These are phyloP conservation scores for Epichloe baconii DNA, from an alignment of 2,329 filamentous ascomycete species.

Conservation along the genomic window DNA sequence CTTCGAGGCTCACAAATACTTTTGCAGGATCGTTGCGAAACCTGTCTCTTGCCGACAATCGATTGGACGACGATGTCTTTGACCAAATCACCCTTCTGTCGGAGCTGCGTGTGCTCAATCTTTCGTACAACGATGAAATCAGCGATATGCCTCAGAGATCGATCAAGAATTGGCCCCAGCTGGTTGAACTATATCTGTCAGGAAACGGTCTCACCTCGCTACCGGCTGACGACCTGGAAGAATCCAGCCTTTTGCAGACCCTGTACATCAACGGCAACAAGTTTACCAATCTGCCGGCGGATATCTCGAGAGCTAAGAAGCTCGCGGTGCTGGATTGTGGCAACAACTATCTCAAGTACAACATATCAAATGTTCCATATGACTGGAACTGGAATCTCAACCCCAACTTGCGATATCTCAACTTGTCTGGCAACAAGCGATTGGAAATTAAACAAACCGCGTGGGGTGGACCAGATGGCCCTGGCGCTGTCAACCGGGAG, in stretches of 20 bases:
- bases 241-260: slow-evolving; percentile 73
- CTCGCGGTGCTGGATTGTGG: slow-evolving; percentile 86
- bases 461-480: slow-evolving; percentile 31
- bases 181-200: slow-evolving; percentile 86
- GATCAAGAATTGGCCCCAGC: slow-evolving; percentile 77
- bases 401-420: slow-evolving; percentile 84
- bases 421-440: slow-evolving; percentile 91
- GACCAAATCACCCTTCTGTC: slow-evolving; percentile 73
- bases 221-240: slow-evolving; percentile 86
- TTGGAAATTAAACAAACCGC: slow-evolving; percentile 69
- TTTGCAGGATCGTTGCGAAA: slow-evolving; percentile 79
- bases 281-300: slow-evolving; percentile 90
- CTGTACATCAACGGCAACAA: slow-evolving; percentile 96
- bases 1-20: slow-evolving; percentile 66
- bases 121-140: slow-evolving; percentile 82
- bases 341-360: slow-evolving; percentile 93
- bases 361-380: slow-evolving; percentile 96
- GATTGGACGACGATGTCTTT: slow-evolving; percentile 88
- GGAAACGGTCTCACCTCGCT: slow-evolving; percentile 87
- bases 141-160: slow-evolving; percentile 84
- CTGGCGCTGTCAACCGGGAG: slow-evolving; percentile 44
- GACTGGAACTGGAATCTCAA: slow-evolving; percentile 99
- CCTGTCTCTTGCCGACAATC: slow-evolving; percentile 83
- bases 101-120: slow-evolving; percentile 77
- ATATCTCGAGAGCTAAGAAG: slow-evolving; percentile 87